Base-by-base conservation (phyloP, 2,329 filamentous ascomycete species). In the Xenoacremonium recifei region DNA sequence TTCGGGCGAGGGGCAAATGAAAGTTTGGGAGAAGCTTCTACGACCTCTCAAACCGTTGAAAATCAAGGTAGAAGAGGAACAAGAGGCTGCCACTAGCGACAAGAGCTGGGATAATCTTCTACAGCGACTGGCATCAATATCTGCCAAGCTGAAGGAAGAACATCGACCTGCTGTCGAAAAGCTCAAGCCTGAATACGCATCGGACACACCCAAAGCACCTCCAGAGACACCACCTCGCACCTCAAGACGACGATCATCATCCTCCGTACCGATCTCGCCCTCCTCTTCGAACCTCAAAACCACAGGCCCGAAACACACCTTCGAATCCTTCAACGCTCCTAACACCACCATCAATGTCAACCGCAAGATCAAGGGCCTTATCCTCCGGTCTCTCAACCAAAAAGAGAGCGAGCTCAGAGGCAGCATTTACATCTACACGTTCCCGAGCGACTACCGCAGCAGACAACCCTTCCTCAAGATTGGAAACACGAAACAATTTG, bases 401-500 rank as follows among this genome's bases (percentile, higher is more conserved):
- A 1, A 3, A 4, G 45, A 53, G 43, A 44, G 12, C 6, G 0
- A 16, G 2, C 34, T 15, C 4, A 23, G 21, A 5, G 61, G 61
- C 3, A 40, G 23, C 16, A 46, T 62, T 6, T 63, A 63, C 20
- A 44, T 52, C 9, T 63, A 56, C 25, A 52, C 43, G 2, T 56
- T 56, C 16, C 49, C 57, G 2, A 35, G 44, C 6, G 53, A 42
- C 13, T 48, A 54, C 15, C 41, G 37, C 16, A 39, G 42, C 13
- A 39, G 35, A 4, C 21, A 47, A 4, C 47, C 48, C 5, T 47
- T 54, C 17, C 45, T 64, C 45, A 65, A 65, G 39, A 64, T 65
- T n/a, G 62, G 62, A 16, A 50, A 40, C 48, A 45, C 60, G 3
- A 21, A 36, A 2, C 10, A 62, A 19, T 13, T 27, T 13, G 36